Conservation (phyloP, 2,329 filamentous ascomycete genomes). For the Aspergillus tamarii region DNA sequence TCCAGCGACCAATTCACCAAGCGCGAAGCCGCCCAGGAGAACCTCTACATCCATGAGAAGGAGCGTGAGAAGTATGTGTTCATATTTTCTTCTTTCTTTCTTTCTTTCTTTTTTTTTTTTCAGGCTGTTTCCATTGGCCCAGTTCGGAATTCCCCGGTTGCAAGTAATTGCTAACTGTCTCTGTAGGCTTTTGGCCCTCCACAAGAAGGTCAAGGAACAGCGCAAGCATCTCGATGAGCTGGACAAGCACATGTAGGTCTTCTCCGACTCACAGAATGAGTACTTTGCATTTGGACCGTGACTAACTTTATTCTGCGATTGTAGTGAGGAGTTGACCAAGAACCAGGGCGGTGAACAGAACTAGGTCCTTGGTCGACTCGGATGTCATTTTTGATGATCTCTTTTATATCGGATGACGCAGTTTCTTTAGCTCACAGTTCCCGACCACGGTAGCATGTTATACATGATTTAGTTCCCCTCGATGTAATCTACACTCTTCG, state of each 20-base stretch:
- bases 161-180: constrained; percentile 12
- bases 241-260: constrained; percentile 78
- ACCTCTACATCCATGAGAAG: constrained; percentile 80
- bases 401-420: neutral
- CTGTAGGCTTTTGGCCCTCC: constrained; percentile 68
- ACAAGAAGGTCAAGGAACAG: constrained; percentile 71
- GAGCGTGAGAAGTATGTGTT: constrained; percentile 77
- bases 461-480: constrained; percentile 7
- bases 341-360: constrained; percentile 67
- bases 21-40: constrained; percentile 86
- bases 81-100: neutral
- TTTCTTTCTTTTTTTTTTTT: neutral
- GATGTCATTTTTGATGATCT: neutral
- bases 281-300: neutral
- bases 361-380: constrained; percentile 26
- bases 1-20: constrained; percentile 86
- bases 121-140: neutral
- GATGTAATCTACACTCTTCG: constrained; percentile 19
- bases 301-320: constrained; percentile 1
- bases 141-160: neutral
- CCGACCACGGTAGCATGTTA: neutral
- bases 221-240: constrained; percentile 82
- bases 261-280: neutral
- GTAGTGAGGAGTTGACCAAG: constrained; percentile 76
- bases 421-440: neutral